These are phyloP conservation scores for Komagataella pastoris DNA, from an alignment of 805 yeast species.

Conservation along the genomic window DNA sequence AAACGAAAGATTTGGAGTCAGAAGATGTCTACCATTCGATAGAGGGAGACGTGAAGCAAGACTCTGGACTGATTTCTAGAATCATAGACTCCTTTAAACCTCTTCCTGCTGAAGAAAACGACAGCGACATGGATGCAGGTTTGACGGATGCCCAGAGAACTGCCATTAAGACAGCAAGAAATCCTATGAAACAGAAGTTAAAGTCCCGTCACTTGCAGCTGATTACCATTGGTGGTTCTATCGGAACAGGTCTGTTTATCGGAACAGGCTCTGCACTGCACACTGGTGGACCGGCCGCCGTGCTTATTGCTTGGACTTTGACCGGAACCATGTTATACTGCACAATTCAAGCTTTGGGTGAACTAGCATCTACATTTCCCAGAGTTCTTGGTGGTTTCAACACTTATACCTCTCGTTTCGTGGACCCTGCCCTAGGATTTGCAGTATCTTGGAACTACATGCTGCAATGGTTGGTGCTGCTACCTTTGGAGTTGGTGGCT, in stretches of 20 bases:
- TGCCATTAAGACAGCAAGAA: conserved; percentile 25
- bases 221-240: conserved; percentile 56
- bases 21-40: not conserved
- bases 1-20: not conserved
- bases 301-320: conserved; percentile 40
- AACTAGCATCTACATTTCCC: conserved; percentile 46
- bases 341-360: conserved; percentile 52
- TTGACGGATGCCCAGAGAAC: conserved; percentile 23
- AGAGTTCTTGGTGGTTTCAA: conserved; percentile 47
- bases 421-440: conserved; percentile 50
- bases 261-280: conserved; percentile 48
- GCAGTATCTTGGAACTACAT: conserved; percentile 48
- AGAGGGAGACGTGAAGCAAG: not conserved
- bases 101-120: conserved; percentile 14
- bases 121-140: conserved; percentile 10
- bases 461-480: conserved; percentile 35
- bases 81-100: conserved; percentile 2
- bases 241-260: conserved; percentile 58
- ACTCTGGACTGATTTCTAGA: not conserved
- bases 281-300: conserved; percentile 53
- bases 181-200: conserved; percentile 22
- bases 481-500: conserved; percentile 39
- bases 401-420: conserved; percentile 43
- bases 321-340: conserved; percentile 43
- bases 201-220: conserved; percentile 44